Evolutionary conservation across 805 yeast genomes (phyloP), one percentile per base, ranked within the genome.

Genomic region (Maudiozyma serrabonitensis): DNA sequence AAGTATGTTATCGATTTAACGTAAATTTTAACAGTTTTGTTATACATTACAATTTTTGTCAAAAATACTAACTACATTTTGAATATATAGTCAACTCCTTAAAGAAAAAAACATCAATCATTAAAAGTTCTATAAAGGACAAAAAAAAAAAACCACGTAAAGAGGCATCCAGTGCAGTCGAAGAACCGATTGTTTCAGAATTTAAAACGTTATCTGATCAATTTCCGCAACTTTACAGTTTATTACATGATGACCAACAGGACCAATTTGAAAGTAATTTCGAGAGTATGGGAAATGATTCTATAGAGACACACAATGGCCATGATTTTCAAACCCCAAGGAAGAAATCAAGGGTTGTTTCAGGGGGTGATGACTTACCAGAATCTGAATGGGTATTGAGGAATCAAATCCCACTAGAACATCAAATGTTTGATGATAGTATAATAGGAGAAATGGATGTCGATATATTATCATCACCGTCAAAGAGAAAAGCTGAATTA

Each of bases 381-480:
- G 62, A 57, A 50, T 25, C 49, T 31, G 61, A 58, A 47, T 59
- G 62, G 62, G 54, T 54, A 0, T 45, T 54, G 19, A 50, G 49
- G 32, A 55, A 50, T 3, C 62, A 55, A 38, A 45, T 38, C 8
- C 46, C 56, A 4, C 40, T 55, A 3, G 56, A 59, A 48, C 66
- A 61, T 38, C 56, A 55, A 38, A 48, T 61, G 53, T 63, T 64
- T 51, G 62, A 63, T 50, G 23, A 56, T 15, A 55, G 56, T 41
- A 49, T 63, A 12, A 56, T 56, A 1, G 57, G 52, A 16, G 46
- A 57, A 8, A 41, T 63, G 1, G 57, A 57, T 40, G 59, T 62
- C 4, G 57, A 50, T 7, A 55, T 62, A 13, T 46, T 63, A 16
- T 52, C 55, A 1, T 60, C 70, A 1, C 66, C 70, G 3, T 58